Evolutionary conservation across 2,329 filamentous ascomycete genomes (phyloP).

Genomic region (Sporothrix dimorphospora): DNA sequence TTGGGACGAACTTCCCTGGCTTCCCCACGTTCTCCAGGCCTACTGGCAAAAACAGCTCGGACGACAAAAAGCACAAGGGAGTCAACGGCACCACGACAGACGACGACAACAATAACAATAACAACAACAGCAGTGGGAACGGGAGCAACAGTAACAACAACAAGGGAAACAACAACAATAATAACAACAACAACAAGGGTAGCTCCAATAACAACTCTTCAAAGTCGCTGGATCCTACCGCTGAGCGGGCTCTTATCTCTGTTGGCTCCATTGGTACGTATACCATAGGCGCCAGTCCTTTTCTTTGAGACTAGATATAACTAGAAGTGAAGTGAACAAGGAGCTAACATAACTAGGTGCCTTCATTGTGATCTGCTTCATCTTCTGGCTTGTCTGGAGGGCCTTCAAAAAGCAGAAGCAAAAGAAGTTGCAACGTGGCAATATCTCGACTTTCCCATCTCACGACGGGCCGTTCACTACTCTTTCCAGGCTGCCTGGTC

Average conservation of each 20-base stretch:
- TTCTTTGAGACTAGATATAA: not conserved
- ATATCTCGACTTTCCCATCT: slow-evolving; percentile 1
- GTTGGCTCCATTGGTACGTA: slow-evolving; percentile 43
- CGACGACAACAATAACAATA: slow-evolving; percentile 2
- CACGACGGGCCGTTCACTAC: slow-evolving; percentile 22
- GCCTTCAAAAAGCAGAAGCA: slow-evolving; percentile 42
- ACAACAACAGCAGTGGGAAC: not conserved
- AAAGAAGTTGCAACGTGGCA: slow-evolving; percentile 27
- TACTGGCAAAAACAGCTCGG: not conserved
- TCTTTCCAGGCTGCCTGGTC: slow-evolving; percentile 23
- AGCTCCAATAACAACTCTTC: slow-evolving; percentile 19
- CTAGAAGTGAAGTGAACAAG: not conserved
- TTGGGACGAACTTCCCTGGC: slow-evolving; percentile 14
- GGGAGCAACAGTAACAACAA: slow-evolving; percentile 9
- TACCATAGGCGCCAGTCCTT: not conserved
- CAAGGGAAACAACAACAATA: not conserved
- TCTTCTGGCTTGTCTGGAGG: slow-evolving; percentile 52
- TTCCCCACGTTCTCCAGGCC: not conserved
- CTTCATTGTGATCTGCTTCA: slow-evolving; percentile 50
- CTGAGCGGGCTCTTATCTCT: slow-evolving; percentile 41
- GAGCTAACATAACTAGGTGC: slow-evolving; percentile 40
- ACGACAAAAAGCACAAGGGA: slow-evolving; percentile 28
- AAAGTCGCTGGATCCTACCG: slow-evolving; percentile 33
- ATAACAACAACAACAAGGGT: not conserved
- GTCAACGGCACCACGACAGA: slow-evolving; percentile 1